Conservation (phyloP, 192 early-diverging fungal species). For the Lobulomyces angularis region DNA sequence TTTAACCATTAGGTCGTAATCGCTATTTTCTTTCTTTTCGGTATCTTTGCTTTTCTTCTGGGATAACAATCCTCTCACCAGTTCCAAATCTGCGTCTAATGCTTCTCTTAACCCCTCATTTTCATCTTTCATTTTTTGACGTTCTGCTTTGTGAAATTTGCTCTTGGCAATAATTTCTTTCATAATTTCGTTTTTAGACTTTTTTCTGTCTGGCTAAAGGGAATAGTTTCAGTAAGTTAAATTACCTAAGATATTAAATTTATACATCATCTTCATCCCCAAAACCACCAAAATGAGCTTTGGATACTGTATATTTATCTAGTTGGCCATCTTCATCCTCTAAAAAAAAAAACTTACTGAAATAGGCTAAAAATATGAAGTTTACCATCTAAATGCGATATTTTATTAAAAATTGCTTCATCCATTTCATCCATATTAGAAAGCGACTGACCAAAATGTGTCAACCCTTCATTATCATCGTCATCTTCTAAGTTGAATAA, state of each 20-base stretch:
- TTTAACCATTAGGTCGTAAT: conserved; percentile 74
- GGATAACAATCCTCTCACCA: conserved; percentile 61
- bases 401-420: conserved; percentile 43
- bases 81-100: conserved; percentile 80
- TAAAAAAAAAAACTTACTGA: conserved; percentile 3
- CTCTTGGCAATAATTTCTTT: conserved; percentile 95
- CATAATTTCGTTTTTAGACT: conserved; percentile 92
- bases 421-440: conserved; percentile 71
- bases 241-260: conserved; percentile 8
- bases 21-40: conserved; percentile 30
- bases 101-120: conserved; percentile 67
- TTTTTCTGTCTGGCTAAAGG: conserved; percentile 37
- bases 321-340: conserved; percentile 33
- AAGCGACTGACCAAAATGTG: conserved; percentile 89
- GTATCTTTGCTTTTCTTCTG: conserved; percentile 11
- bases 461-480: conserved; percentile 56
- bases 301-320: conserved; percentile 54
- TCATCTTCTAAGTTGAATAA: conserved; percentile 80
- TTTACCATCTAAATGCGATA: conserved; percentile 43
- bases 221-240: neutral
- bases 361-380: neutral
- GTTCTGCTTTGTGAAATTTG: conserved; percentile 87
- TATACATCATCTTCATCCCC: conserved; percentile 37
- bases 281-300: conserved; percentile 83
- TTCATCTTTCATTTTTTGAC: conserved; percentile 77